Base-by-base conservation (phyloP, 73 alveolate genomes). In the Blepharisma japonicum region DNA sequence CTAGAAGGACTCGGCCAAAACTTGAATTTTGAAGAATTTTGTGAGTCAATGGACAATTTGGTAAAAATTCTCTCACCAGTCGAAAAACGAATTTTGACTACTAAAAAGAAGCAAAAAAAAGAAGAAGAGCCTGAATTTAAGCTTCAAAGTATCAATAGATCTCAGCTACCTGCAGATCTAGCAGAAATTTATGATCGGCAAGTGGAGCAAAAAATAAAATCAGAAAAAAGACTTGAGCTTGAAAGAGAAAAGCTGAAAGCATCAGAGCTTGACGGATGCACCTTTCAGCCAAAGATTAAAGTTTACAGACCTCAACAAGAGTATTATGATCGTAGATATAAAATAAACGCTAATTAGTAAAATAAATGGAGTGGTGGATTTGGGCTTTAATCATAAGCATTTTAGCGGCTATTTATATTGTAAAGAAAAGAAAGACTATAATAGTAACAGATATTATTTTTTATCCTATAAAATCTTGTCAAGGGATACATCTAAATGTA, bases 201-300 rank as follows among this genome's bases (percentile, higher is more conserved):
- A 61, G 50, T 61, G 18, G 74, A 61, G 5, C 38, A 61, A 61
- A 61, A 61, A 61, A n/a, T 61, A 1, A 25, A 14, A 20, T 8
- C 18, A 8, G 47, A 61, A 61, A 39, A n/a, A 9, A 61, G 74
- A 4, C 50, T 61, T 61, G 74, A 61, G 23, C 48, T 61, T 0
- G 74, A 61, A 61, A n/a, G 74, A n/a, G 74, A 61, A 25, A 61
- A 61, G 23, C 14, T 8, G 5, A 9, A 18, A 8, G 23, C 47
- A 61, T 14, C n/a, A 14, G 74, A 61, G 23, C 74, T 61, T 18
- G 46, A 61, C 23, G 74, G 74, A 20, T 61, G 74, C 74, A 61
- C 74, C 23, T 61, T 61, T 25, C 74, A 61, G 47, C 74, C 74
- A 61, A n/a, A 61, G 47, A 61, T 39, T 1, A 61, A n/a, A 18